Percentiles rank a stretch among this genome's conserved stretches.
Evolutionary conservation across 257 asterid species (phyloP).

Genomic region (Penstemon eatonii): DNA sequence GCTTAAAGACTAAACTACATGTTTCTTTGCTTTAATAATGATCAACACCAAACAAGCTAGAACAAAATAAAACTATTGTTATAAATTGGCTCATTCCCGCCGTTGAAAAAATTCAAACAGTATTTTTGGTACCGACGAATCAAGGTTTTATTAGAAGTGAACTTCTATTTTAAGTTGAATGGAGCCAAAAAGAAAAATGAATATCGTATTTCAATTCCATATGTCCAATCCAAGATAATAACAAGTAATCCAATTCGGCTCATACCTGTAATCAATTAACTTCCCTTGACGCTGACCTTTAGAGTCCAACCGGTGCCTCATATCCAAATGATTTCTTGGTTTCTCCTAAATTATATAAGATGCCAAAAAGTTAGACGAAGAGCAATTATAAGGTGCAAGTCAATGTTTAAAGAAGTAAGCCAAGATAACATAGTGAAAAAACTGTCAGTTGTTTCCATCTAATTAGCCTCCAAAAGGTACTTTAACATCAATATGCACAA

Average conservation of each 20-base stretch:
- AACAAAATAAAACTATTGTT: not conserved
- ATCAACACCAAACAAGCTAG: not conserved
- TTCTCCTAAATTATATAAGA: constrained; percentile 58
- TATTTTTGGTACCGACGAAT: not conserved
- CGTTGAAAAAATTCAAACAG: not conserved
- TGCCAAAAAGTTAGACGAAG: constrained; percentile 7
- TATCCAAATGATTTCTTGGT: constrained; percentile 94
- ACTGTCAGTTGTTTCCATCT: constrained; percentile 2
- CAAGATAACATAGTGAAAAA: not conserved
- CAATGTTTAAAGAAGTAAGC: not conserved
- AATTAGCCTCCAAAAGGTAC: constrained; percentile 15
- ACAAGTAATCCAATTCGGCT: constrained; percentile 21
- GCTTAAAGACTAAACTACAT: not conserved
- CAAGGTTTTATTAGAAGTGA: not conserved
- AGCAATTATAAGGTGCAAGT: constrained; percentile 4
- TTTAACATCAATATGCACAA: not conserved
- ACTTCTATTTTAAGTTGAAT: not conserved
- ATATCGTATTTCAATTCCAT: not conserved
- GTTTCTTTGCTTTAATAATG: not conserved
- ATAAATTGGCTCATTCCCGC: not conserved
- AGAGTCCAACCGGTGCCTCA: constrained; percentile 94
- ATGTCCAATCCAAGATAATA: constrained; percentile 9
- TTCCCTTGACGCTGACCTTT: constrained; percentile 99
- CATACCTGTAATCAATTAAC: constrained; percentile 91
- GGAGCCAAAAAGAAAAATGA: not conserved